Evolutionary conservation across 2,329 filamentous ascomycete genomes (phyloP).

Genomic region (Claviceps pusilla): DNA sequence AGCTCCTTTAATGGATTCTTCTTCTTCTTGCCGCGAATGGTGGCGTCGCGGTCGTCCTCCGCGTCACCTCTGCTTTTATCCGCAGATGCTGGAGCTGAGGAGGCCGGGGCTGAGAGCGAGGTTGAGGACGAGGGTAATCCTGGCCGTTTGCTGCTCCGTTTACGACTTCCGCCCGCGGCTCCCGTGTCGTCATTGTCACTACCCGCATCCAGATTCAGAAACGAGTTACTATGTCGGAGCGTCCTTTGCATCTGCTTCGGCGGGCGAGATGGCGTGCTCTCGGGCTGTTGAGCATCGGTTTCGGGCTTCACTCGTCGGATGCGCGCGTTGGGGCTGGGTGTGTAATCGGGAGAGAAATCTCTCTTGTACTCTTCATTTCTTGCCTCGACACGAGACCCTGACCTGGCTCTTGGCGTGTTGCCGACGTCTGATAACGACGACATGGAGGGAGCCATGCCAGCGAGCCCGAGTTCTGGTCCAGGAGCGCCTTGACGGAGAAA

Average conservation of each 20-base stretch:
- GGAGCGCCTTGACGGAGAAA: slow-evolving; percentile 38
- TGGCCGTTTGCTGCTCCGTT: slow-evolving; percentile 2
- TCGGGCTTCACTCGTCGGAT: slow-evolving; percentile 47
- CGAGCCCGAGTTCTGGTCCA: slow-evolving; percentile 19
- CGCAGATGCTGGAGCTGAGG: background rate
- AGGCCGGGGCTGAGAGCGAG: background rate
- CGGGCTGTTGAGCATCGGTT: slow-evolving; percentile 16
- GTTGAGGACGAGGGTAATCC: background rate
- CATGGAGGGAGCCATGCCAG: slow-evolving; percentile 6
- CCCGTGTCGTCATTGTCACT: slow-evolving; percentile 30
- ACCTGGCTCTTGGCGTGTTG: slow-evolving; percentile 8
- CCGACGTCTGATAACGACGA: slow-evolving; percentile 14
- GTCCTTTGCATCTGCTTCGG: slow-evolving; percentile 16
- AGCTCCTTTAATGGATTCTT: slow-evolving; percentile 10
- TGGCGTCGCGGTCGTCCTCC: slow-evolving; percentile 14
- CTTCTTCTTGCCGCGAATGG: slow-evolving; percentile 15
- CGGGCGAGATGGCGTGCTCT: slow-evolving; percentile 19
- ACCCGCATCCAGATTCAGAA: slow-evolving; percentile 32
- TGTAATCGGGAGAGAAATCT: slow-evolving; percentile 63
- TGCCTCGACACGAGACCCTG: slow-evolving; percentile 15
- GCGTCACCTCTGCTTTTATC: slow-evolving; percentile 1
- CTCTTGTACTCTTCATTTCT: slow-evolving; percentile 26
- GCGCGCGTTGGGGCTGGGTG: slow-evolving; percentile 55
- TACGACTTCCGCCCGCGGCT: slow-evolving; percentile 9
- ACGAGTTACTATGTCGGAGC: slow-evolving; percentile 27